phyloP scores from a whole-genome alignment of 345 rosid species.

The Punica granatum region DNA sequence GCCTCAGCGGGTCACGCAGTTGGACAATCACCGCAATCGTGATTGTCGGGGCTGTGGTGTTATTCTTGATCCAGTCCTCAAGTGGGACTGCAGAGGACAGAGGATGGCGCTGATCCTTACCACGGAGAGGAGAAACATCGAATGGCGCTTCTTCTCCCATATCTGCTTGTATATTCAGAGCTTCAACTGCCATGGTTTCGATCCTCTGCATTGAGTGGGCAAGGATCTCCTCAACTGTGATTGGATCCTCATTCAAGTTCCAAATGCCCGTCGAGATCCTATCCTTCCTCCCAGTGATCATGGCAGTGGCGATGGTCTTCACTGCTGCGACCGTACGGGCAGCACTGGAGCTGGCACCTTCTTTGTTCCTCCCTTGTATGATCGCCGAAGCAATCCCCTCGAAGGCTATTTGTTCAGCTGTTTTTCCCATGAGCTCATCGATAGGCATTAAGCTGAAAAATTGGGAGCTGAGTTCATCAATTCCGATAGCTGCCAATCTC shows the following conservation, averaged over 20 bases:
- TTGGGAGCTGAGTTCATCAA: constrained; percentile 54
- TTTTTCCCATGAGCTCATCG: constrained; percentile 81
- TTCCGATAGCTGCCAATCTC: constrained; percentile 49
- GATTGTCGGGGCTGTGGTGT: constrained; percentile 22
- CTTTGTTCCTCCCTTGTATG: constrained; percentile 89
- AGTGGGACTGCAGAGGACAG: constrained; percentile 51
- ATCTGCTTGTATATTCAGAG: constrained; percentile 79
- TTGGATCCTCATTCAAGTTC: constrained; percentile 56
- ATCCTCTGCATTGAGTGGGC: constrained; percentile 72
- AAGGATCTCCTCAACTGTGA: constrained; percentile 62
- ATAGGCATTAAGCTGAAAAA: constrained; percentile 56
- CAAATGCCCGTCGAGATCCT: constrained; percentile 80
- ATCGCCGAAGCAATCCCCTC: constrained; percentile 95
- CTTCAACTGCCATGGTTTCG: constrained; percentile 73
- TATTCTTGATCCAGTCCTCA: constrained; percentile 51
- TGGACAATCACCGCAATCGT: constrained; percentile 50
- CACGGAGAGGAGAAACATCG: constrained; percentile 46
- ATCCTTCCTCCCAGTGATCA: constrained; percentile 67
- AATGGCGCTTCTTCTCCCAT: constrained; percentile 77
- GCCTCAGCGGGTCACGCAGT: constrained; percentile 76
- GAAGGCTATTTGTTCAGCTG: constrained; percentile 94
- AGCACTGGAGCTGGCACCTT: constrained; percentile 82
- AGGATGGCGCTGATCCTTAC: constrained; percentile 31
- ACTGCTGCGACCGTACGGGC: constrained; percentile 74
- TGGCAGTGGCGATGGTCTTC: constrained; percentile 64